These are phyloP conservation scores for Trametes polyzona DNA, from an alignment of 1,284 basidiomycete species.

Conservation along the genomic window DNA sequence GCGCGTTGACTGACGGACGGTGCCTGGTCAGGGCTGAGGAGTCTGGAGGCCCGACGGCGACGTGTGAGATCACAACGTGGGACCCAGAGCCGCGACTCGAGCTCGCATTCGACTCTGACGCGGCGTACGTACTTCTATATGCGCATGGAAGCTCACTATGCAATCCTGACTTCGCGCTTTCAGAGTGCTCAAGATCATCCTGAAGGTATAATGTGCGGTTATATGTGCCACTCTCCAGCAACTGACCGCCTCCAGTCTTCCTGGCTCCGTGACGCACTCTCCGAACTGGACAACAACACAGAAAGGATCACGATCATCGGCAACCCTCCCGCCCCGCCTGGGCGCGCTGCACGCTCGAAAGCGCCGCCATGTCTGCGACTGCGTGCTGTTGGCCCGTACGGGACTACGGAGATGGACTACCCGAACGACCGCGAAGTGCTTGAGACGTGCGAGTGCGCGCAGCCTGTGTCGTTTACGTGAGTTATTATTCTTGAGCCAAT, in stretches of 20 bases:
- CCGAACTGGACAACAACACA: slow-evolving; percentile 85
- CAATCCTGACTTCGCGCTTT: slow-evolving; percentile 3
- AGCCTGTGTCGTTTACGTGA: slow-evolving; percentile 75
- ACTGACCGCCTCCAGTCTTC: slow-evolving; percentile 62
- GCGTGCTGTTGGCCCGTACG: slow-evolving; percentile 78
- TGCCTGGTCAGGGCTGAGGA: slow-evolving; percentile 75
- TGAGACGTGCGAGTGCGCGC: slow-evolving; percentile 82
- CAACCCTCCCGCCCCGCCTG: slow-evolving; percentile 53
- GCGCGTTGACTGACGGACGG: neutral
- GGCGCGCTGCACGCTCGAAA: slow-evolving; percentile 34
- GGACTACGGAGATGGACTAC: slow-evolving; percentile 93
- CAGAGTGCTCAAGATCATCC: slow-evolving; percentile 82
- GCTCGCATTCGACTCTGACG: slow-evolving; percentile 74
- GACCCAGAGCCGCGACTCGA: slow-evolving; percentile 84
- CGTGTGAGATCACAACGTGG: slow-evolving; percentile 86
- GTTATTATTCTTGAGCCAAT: slow-evolving; percentile 17
- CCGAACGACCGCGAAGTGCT: slow-evolving; percentile 89
- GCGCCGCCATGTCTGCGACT: slow-evolving; percentile 72
- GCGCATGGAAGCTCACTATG: neutral
- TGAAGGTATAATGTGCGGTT: slow-evolving; percentile 65
- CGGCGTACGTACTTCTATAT: slow-evolving; percentile 52
- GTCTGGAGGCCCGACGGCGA: slow-evolving; percentile 81
- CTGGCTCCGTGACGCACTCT: slow-evolving; percentile 91
- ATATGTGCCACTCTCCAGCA: neutral
- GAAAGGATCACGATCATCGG: slow-evolving; percentile 84